Evolutionary conservation across 2,329 filamentous ascomycete species (phyloP), one percentile per base, ranked within the genome.

Genomic region (Cladosporium sp.): DNA sequence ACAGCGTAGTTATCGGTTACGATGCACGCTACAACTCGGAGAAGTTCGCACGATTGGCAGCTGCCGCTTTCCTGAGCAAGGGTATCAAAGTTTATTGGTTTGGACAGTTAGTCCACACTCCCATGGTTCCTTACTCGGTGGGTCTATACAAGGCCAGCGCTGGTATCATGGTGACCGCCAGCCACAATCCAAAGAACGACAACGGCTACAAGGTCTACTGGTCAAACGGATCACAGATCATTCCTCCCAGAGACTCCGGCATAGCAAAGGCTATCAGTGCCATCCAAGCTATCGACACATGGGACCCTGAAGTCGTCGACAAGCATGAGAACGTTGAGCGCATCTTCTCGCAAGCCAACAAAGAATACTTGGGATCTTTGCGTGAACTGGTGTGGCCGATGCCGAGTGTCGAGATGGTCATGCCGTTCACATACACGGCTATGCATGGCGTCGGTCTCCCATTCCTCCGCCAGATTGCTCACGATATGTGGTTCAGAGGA

Each of bases 191-290:
- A 16, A 83, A 85, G 55, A 79, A 84, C 69, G 86, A 89, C 72
- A 89, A 89, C 72, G 87, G 87, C 23, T 89, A 89, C 77, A 89
- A 89, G 77, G 87, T 89, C 10, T 89, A 89, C 77, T 88, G 85
- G 79, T 80, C 79, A 18, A 89, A 88, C 71, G 87, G 86, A 2
- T 87, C 85, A 71, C 87, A 89, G 73, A 89, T 89, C 69, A 88
- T 89, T 62, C 82, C 86, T 11, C 87, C 87, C 3, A 83, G 86
- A 67, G 87, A 89, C 69, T 78, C 72, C 23, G 83, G 84, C 33
- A 89, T 89, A 64, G 83, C 86, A 5, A 77, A 78, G 40, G 81
- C 83, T 2, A 89, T 89, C 59, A 76, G 81, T 44, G 73, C 81
- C 40, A 87, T 88, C 65, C 73, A 86, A 53, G 79, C 82, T 62